Conservation (phyloP, 2,329 filamentous ascomycete genomes). For the Tolypocladium ophioglossoides region DNA sequence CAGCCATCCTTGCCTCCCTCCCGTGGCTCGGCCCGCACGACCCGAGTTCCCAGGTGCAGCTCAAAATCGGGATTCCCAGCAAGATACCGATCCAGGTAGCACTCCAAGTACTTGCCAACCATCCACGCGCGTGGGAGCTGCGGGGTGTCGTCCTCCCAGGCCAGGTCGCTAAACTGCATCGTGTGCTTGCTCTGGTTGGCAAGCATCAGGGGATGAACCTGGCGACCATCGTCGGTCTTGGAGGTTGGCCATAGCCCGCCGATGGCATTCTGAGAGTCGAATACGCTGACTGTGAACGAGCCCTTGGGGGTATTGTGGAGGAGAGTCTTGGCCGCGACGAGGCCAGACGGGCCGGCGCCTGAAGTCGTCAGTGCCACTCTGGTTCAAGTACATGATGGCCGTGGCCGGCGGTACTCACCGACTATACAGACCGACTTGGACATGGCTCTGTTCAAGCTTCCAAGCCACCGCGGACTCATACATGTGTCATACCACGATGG, state of each 20-base stretch:
- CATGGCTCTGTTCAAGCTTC: neutral
- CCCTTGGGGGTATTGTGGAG: slow-evolving; percentile 44
- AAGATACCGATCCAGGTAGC: slow-evolving; percentile 51
- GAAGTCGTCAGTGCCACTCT: neutral
- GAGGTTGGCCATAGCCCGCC: slow-evolving; percentile 68
- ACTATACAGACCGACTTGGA: slow-evolving; percentile 30
- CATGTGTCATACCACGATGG: slow-evolving; percentile 14
- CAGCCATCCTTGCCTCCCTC: slow-evolving; percentile 27
- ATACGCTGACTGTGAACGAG: slow-evolving; percentile 58
- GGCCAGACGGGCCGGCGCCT: slow-evolving; percentile 61
- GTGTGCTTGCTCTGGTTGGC: slow-evolving; percentile 72
- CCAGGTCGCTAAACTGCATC: slow-evolving; percentile 60
- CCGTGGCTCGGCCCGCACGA: slow-evolving; percentile 25
- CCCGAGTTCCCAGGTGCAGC: slow-evolving; percentile 37
- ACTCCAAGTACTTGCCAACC: slow-evolving; percentile 60
- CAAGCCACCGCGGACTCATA: neutral
- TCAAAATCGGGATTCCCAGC: slow-evolving; percentile 25
- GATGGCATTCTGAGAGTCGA: slow-evolving; percentile 53
- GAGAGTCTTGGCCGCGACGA: slow-evolving; percentile 63
- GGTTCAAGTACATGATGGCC: neutral
- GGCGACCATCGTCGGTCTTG: slow-evolving; percentile 34
- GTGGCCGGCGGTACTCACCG: slow-evolving; percentile 14
- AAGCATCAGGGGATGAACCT: slow-evolving; percentile 56
- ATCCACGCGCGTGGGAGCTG: slow-evolving; percentile 69
- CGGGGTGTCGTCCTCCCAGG: slow-evolving; percentile 52